Evolutionary conservation across 2,329 filamentous ascomycete species (phyloP), one percentile per base, ranked within the genome.

Genomic region (Pseudogymnoascus sp.): DNA sequence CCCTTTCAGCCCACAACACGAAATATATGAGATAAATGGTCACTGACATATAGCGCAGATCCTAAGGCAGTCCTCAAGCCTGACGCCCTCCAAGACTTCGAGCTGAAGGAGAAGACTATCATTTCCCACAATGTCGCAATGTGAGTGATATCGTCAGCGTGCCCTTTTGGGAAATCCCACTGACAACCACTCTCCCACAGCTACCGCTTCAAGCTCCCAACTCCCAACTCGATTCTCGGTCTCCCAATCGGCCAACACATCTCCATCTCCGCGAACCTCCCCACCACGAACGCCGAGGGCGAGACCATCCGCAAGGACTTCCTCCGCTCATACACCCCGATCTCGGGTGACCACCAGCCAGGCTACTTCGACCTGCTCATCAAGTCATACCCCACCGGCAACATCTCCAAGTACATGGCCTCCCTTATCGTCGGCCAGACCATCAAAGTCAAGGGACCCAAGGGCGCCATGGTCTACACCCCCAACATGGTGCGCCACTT

Each of bases 211-310:
- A 83, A 84, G 68, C 90, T 99, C 41, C 93, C 93, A 63, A 82
- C 82, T 61, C 79, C 87, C 41, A 88, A 81, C 71, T 85, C 90
- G 69, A 91, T 97, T 75, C 90, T 98, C 72, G 95, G 95, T 73
- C 89, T 98, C 46, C 93, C 95, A 69, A 98, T 98, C 80, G 95
- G 95, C 74, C 95, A 99, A 81, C 95, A 99, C 82, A 97, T 99
- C 78, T 97, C 93, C 66, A 91, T 99, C 74, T 91, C 89, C 69
- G 93, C 92, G 63, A 85, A 84, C 63, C 85, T 92, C 66, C 71
- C 77, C 46, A 84, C 88, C 72, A 66, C 70, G 28, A 62, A 2
- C 40, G 77, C 80, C 63, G 86, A 90, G 71, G 91, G 91, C 74
- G 82, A 83, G 71, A 81, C 81, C 69, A 61, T 41, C 61, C 38